Evolutionary conservation across 345 rosid genomes (phyloP), one percentile per base, ranked within the genome.

Genomic region (Melaleuca alternifolia): DNA sequence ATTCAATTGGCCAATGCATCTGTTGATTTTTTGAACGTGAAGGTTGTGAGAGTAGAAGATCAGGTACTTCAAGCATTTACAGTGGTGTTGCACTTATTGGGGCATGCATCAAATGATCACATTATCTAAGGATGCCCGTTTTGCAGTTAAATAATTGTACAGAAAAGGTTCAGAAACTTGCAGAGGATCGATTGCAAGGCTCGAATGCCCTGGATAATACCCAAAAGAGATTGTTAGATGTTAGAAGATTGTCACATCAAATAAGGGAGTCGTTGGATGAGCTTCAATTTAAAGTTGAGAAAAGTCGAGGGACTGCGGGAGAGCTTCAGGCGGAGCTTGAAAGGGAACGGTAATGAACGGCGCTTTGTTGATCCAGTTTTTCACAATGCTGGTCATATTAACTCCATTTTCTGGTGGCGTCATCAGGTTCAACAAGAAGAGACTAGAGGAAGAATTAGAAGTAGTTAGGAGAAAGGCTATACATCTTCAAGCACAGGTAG

Each of bases 401-500:
- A 28, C 13, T 24, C 46, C 46, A 33, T 76, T 30, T 71, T 51
- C 50, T 51, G 53, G 61, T 71, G 48, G 52, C 41, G 89, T 59
- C 82, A 28, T 87, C 90, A 98, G 99, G 92, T 98, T 93, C 89
- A 92, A 89, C 65, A 93, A 91, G 91, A 94, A 95, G 90, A 96
- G 98, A 90, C 87, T 89, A 82, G 96, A 94, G 90, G 99, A 98
- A 91, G 97, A 96, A 54, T 85, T 93, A 88, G 97, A 93, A 90
- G 90, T 88, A 65, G 92, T 85, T 7, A 92, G 92, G 92, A 95
- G 95, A 91, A 98, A 93, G 92, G 89, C 92, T 86, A 88, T 91
- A 77, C 88, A 51, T 82, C 96, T 96, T 91, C 92, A 85, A 87
- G 93, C 91, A 33, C 93, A 93, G 87, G 90, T 59, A 56, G 98